These are phyloP conservation scores for Verbena officinalis DNA, from an alignment of 257 asterid species.

Conservation along the genomic window DNA sequence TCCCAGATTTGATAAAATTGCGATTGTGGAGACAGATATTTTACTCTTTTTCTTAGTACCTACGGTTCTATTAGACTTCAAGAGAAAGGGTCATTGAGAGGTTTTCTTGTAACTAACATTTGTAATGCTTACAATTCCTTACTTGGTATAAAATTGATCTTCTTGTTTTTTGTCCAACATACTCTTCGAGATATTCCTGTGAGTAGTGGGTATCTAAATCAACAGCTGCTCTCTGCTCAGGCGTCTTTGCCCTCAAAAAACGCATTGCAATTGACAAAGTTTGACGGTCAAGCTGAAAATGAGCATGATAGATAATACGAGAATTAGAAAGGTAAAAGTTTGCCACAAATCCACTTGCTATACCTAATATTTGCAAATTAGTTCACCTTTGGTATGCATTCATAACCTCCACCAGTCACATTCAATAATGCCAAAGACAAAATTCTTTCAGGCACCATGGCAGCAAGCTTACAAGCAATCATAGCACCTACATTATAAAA, in stretches of 20 bases:
- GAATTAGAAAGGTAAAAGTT: not conserved
- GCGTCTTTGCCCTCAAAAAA: slow-evolving; percentile 86
- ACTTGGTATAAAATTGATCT: slow-evolving; percentile 87
- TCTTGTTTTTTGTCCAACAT: slow-evolving; percentile 71
- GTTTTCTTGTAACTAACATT: slow-evolving; percentile 3
- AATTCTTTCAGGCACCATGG: slow-evolving; percentile 78
- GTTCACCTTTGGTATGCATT: slow-evolving; percentile 88
- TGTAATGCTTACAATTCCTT: slow-evolving; percentile 39
- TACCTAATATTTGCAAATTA: not conserved
- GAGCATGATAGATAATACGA: slow-evolving; percentile 9
- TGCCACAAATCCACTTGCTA: not conserved
- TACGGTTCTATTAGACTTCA: not conserved
- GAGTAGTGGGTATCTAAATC: slow-evolving; percentile 98
- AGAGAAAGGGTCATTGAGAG: slow-evolving; percentile 4
- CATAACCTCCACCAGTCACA: slow-evolving; percentile 98
- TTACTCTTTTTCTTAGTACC: too few species aligned
- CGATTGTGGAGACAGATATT: too few species aligned
- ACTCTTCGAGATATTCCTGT: slow-evolving; percentile 93
- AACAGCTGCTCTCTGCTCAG: slow-evolving; percentile 99
- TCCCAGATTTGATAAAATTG: too few species aligned
- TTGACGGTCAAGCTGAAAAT: slow-evolving; percentile 70
- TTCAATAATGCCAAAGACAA: slow-evolving; percentile 86
- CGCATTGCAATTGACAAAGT: slow-evolving; percentile 87
- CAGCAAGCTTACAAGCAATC: slow-evolving; percentile 94
- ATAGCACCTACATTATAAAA: slow-evolving; percentile 73